phyloP scores from a whole-genome alignment of 768 basidiomycete genomes.

The Macrolepiota dolichaula region DNA sequence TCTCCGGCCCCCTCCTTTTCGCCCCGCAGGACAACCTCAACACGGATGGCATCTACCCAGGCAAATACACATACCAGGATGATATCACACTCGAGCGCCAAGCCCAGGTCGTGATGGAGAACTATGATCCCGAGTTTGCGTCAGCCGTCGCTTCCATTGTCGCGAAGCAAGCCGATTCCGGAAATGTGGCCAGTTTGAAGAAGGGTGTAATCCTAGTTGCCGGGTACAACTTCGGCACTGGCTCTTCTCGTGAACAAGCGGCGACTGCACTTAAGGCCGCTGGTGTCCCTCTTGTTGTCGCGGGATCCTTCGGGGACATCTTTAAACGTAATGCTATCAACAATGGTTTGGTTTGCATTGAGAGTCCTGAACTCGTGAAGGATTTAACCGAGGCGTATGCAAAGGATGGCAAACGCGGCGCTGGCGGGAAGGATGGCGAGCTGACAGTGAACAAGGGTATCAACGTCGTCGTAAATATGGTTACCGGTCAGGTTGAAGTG shows the following conservation, averaged over 20 bases:
- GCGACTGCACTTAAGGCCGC: conserved; percentile 96
- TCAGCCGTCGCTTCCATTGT: conserved; percentile 55
- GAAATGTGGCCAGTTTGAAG: conserved; percentile 28
- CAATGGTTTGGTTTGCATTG: conserved; percentile 94
- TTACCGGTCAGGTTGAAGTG: conserved; percentile 66
- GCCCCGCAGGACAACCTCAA: conserved; percentile 96
- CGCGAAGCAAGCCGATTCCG: conserved; percentile 18
- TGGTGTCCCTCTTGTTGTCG: conserved; percentile 88
- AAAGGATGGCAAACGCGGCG: conserved; percentile 69
- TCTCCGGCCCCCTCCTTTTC: conserved; percentile 86
- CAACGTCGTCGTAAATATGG: conserved; percentile 62
- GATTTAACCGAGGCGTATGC: conserved; percentile 79
- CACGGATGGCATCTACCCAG: conserved; percentile 98
- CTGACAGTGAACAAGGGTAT: conserved; percentile 78
- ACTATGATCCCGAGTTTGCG: conserved; percentile 92
- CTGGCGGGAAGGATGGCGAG: conserved; percentile 79
- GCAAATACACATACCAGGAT: conserved; percentile 99
- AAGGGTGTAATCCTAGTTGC: conserved; percentile 79
- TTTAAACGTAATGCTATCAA: conserved; percentile 99
- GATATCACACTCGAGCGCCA: conserved; percentile 95
- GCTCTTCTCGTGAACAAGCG: conserved; percentile 97
- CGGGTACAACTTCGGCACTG: conserved; percentile 98
- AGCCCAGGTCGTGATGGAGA: conserved; percentile 98
- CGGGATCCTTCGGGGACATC: conserved; percentile 99
- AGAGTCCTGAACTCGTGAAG: conserved; percentile 83